A percentile compares a stretch with the other conserved stretches of the same genome.
Conservation (phyloP, 495 filamentous ascomycete genomes). For the Elasticomyces elasticus region DNA sequence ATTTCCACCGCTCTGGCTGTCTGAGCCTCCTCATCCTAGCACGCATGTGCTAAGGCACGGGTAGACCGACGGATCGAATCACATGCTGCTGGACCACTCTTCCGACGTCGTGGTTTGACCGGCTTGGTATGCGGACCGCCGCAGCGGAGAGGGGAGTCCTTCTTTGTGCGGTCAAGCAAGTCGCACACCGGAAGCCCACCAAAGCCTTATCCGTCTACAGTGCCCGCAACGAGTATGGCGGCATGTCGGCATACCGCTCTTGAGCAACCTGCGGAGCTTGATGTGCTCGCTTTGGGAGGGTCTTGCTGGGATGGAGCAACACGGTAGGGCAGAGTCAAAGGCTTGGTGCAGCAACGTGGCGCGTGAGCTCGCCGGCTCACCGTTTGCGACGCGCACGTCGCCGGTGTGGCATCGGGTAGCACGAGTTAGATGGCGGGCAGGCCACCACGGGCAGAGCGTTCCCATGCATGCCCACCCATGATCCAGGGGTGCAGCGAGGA, state of each 20-base stretch:
- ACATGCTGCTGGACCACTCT: neutral
- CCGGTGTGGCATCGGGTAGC: neutral
- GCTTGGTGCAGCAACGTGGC: neutral
- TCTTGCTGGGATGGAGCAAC: neutral
- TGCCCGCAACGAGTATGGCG: neutral
- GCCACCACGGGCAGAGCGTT: neutral
- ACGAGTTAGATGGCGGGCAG: neutral
- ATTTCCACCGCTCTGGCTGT: neutral
- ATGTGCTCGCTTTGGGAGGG: neutral
- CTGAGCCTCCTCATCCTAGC: neutral
- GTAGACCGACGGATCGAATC: neutral
- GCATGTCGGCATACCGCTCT: no score
- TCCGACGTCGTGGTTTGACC: neutral
- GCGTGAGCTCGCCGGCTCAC: neutral
- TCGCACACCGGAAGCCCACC: neutral
- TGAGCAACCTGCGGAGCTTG: neutral
- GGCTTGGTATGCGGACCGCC: neutral
- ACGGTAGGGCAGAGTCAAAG: neutral
- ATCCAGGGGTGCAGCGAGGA: neutral
- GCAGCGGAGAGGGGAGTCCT: neutral
- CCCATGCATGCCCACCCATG: neutral
- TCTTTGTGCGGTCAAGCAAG: neutral
- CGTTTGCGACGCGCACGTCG: neutral
- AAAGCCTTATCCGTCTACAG: neutral
- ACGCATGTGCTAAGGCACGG: neutral